phyloP scores from a whole-genome alignment of 2,329 filamentous ascomycete species.

The Sporothrix pseudoabietina region DNA sequence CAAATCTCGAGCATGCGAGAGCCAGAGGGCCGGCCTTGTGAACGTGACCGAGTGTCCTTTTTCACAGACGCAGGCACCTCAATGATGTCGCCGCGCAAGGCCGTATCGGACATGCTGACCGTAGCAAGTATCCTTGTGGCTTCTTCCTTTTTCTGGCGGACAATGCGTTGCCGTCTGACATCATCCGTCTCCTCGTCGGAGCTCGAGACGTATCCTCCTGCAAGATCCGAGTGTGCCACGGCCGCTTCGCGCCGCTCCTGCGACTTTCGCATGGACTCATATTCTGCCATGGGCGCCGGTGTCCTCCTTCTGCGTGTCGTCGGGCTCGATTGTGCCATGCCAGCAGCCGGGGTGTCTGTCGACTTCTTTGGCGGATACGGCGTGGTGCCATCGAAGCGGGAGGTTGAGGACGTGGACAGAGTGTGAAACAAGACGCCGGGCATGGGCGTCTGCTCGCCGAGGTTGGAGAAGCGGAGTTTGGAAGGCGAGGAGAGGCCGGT shows the following conservation, averaged over 20 bases:
- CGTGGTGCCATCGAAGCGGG: conserved; percentile 16
- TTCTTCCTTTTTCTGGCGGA: conserved; percentile 45
- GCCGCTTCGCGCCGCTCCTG: conserved; percentile 45
- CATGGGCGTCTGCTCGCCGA: conserved; percentile 25
- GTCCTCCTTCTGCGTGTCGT: not conserved
- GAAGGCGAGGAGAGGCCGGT: conserved; percentile 51
- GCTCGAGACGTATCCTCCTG: conserved; percentile 29
- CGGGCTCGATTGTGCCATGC: conserved; percentile 24
- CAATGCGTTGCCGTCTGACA: conserved; percentile 45
- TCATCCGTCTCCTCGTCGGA: conserved; percentile 41
- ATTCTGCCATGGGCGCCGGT: conserved; percentile 45
- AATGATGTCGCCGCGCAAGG: conserved; percentile 43
- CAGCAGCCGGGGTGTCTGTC: not conserved
- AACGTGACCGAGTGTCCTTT: conserved; percentile 35
- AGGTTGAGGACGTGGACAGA: conserved; percentile 28
- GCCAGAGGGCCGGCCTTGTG: not conserved
- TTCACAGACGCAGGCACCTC: conserved; percentile 42
- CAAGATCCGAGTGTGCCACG: conserved; percentile 35
- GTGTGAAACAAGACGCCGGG: conserved; percentile 21
- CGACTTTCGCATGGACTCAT: conserved; percentile 52
- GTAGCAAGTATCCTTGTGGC: conserved; percentile 47
- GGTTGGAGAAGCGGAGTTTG: conserved; percentile 45
- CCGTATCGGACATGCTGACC: conserved; percentile 44
- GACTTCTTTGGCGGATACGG: conserved; percentile 11
- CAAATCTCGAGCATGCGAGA: not conserved